Evolutionary conservation across 306 rosid genomes (phyloP).

Genomic region (Trifolium repens): DNA sequence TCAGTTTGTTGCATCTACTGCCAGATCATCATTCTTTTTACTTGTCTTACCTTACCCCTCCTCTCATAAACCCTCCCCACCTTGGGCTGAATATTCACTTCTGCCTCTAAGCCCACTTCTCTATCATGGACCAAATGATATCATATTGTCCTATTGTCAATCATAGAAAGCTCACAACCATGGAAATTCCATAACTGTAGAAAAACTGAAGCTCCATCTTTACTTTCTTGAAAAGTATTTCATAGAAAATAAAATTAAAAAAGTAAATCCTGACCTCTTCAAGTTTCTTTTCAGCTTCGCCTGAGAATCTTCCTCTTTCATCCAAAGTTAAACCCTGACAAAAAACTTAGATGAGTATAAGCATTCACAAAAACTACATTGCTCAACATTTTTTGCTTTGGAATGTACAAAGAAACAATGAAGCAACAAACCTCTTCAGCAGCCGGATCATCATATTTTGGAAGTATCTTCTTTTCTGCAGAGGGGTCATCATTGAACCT

Average conservation of each 20-base stretch:
- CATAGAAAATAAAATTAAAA: conserved; percentile 17
- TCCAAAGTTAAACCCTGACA: conserved; percentile 81
- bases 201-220: conserved; percentile 20
- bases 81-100: too few relatives aligned
- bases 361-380: conserved; percentile 17
- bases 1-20: too few relatives aligned
- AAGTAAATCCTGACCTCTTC: conserved; percentile 83
- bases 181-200: conserved; percentile 22
- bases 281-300: conserved; percentile 90
- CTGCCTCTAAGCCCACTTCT: too few relatives aligned
- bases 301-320: conserved; percentile 72
- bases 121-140: background rate
- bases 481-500: conserved; percentile 89
- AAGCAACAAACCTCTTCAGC: conserved; percentile 68
- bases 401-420: conserved; percentile 22
- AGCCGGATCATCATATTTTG: conserved; percentile 86
- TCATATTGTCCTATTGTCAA: conserved; percentile 17
- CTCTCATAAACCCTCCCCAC: too few relatives aligned
- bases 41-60: too few relatives aligned
- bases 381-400: conserved; percentile 31
- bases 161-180: conserved; percentile 23
- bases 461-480: conserved; percentile 82
- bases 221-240: conserved; percentile 8
- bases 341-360: conserved; percentile 35
- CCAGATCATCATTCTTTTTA: too few relatives aligned